Conservation (phyloP, 2,329 filamentous ascomycete species). For the Exophiala xenobiotica region DNA sequence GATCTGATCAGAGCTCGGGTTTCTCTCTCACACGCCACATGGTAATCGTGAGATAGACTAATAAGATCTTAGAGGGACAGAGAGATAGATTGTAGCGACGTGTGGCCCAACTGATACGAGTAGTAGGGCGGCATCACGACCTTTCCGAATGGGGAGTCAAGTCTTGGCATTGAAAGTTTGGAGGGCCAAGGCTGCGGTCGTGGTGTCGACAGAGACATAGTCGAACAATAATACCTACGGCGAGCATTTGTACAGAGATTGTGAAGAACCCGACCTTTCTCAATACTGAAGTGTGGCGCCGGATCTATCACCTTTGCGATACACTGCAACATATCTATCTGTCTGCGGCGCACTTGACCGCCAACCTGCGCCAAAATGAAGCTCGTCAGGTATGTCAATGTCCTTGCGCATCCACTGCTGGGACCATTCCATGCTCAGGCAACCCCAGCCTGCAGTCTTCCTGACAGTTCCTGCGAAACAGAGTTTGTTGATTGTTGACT, state of each 20-base stretch:
- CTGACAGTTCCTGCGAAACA: background rate
- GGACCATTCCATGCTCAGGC: constrained; percentile 19
- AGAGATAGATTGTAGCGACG: too few species aligned
- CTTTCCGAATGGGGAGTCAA: too few species aligned
- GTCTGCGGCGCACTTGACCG: constrained; percentile 10
- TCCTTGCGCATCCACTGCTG: too few species aligned
- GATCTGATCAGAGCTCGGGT: too few species aligned
- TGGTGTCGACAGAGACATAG: background rate
- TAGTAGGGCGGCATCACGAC: too few species aligned
- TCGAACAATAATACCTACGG: background rate
- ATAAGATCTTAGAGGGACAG: too few species aligned
- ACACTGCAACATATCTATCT: background rate
- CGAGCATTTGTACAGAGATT: background rate
- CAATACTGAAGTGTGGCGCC: background rate
- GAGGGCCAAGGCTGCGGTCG: background rate
- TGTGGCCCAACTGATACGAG: too few species aligned
- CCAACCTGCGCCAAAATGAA: constrained; percentile 66
- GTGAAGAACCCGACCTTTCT: too few species aligned
- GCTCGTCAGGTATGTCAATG: constrained; percentile 78
- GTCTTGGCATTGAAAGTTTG: background rate
- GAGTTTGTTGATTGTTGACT: background rate
- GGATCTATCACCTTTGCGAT: background rate
- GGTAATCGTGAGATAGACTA: too few species aligned
- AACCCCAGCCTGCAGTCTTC: background rate
- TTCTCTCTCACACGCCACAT: too few species aligned